Evolutionary conservation across 768 basidiomycete genomes (phyloP).

Genomic region (Tylopilus intermedius): DNA sequence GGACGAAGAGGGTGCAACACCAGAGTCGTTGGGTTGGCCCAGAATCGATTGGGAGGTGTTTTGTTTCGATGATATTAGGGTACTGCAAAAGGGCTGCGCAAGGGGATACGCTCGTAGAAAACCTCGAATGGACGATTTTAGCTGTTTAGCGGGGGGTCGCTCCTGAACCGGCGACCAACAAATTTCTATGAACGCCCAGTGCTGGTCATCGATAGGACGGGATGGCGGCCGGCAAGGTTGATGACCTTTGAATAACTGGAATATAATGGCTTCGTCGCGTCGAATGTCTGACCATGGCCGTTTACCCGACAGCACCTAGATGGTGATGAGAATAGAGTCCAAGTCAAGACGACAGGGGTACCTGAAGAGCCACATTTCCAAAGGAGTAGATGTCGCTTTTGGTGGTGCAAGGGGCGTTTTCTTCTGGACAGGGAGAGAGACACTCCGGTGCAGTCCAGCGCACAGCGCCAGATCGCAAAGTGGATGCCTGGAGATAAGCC

Average conservation of each 20-base stretch:
- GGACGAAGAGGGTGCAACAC: no score
- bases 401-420: not conserved
- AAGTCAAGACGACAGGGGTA: not conserved
- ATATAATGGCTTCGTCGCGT: not conserved
- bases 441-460: conserved; percentile 9
- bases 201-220: conserved; percentile 3
- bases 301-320: conserved; percentile 4
- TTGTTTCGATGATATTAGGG: no score
- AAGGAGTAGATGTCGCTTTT: conserved; percentile 12
- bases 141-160: conserved; percentile 2
- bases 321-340: not conserved
- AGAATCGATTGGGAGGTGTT: no score
- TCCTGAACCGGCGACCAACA: conserved; percentile 4
- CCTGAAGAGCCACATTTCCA: conserved; percentile 5
- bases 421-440: not conserved
- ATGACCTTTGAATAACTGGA: conserved; percentile 1
- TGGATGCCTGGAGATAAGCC: conserved; percentile 5
- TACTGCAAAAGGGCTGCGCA: not conserved
- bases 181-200: conserved; percentile 7
- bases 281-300: conserved; percentile 6
- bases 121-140: not conserved
- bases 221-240: conserved; percentile 5
- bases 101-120: not conserved
- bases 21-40: no score
- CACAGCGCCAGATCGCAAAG: conserved; percentile 2